phyloP scores from a whole-genome alignment of 225 moss, liverwort and hornwort species.

The Pleurozium schreberi region DNA sequence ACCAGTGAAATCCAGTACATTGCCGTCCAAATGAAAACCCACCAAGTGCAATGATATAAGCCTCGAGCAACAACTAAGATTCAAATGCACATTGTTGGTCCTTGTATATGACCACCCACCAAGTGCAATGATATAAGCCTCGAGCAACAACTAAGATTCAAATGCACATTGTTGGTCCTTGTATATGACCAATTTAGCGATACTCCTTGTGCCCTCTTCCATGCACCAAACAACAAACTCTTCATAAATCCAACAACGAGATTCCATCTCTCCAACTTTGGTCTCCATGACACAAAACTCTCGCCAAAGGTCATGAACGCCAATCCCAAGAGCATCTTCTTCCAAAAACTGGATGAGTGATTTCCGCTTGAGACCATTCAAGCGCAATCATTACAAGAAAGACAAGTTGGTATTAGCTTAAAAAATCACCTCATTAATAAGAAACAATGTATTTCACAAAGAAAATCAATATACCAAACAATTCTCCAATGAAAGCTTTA shows the following conservation, averaged over 20 bases:
- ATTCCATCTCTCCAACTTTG: neutral
- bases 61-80: neutral
- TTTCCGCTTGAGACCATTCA: neutral
- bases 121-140: neutral
- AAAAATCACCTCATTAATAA: fast-evolving
- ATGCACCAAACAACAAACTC: neutral
- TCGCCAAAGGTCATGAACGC: neutral
- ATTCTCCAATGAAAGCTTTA: fast-evolving
- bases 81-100: neutral
- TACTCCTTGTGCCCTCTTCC: neutral
- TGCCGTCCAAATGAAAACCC: fast-evolving
- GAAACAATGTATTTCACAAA: neutral
- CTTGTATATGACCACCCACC: too few relatives aligned
- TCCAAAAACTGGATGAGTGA: neutral
- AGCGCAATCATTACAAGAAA: neutral
- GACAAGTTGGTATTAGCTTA: fast-evolving
- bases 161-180: neutral
- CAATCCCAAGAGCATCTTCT: fast-evolving
- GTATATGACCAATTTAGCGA: fast-evolving
- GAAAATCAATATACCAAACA: neutral
- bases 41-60: neutral
- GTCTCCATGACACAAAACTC: neutral
- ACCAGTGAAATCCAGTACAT: neutral
- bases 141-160: neutral
- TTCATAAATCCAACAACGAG: neutral